A percentile compares a stretch with the other conserved stretches of the same genome.
These are phyloP conservation scores for Bipolaris victoriae DNA, from an alignment of 2,329 filamentous ascomycete genomes.

Conservation along the genomic window DNA sequence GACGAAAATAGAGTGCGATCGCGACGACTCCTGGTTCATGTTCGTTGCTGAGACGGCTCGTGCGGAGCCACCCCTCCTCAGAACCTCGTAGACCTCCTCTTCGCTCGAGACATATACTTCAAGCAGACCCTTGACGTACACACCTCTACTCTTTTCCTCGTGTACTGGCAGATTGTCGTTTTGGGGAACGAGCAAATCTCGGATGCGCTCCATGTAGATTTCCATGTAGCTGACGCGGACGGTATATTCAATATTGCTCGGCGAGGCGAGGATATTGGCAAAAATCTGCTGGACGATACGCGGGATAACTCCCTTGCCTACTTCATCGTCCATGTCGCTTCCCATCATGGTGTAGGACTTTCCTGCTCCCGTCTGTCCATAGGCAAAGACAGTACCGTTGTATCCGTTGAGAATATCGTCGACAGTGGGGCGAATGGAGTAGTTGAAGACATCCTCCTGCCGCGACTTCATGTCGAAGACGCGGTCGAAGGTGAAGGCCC, in stretches of 20 bases:
- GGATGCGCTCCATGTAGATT: slow-evolving; percentile 99
- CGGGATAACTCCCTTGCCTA: slow-evolving; percentile 90
- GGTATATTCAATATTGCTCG: slow-evolving; percentile 96
- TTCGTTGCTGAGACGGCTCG: slow-evolving; percentile 95
- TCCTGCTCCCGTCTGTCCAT: slow-evolving; percentile 96
- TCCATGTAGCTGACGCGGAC: slow-evolving; percentile 99
- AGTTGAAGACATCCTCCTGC: slow-evolving; percentile 96
- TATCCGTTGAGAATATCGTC: slow-evolving; percentile 99
- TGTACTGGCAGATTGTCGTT: slow-evolving; percentile 98
- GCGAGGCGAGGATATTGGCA: slow-evolving; percentile 88
- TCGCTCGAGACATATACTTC: slow-evolving; percentile 97
- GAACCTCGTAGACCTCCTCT: slow-evolving; percentile 94
- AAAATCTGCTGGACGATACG: slow-evolving; percentile 98
- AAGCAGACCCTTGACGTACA: slow-evolving; percentile 93
- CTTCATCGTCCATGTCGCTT: slow-evolving; percentile 87
- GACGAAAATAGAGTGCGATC: slow-evolving; percentile 97
- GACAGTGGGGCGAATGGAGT: slow-evolving; percentile 93
- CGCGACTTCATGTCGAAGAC: slow-evolving; percentile 94
- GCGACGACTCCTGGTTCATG: slow-evolving; percentile 98
- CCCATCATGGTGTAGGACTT: slow-evolving; percentile 99
- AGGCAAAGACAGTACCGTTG: slow-evolving; percentile 98
- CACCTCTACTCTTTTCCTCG: slow-evolving; percentile 93
- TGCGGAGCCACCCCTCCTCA: slow-evolving; percentile 88
- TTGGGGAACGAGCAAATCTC: slow-evolving; percentile 87
- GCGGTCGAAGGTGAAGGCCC: slow-evolving; percentile 90